Conservation (phyloP, 2,329 filamentous ascomycete species). For the Colletotrichum spinosum region DNA sequence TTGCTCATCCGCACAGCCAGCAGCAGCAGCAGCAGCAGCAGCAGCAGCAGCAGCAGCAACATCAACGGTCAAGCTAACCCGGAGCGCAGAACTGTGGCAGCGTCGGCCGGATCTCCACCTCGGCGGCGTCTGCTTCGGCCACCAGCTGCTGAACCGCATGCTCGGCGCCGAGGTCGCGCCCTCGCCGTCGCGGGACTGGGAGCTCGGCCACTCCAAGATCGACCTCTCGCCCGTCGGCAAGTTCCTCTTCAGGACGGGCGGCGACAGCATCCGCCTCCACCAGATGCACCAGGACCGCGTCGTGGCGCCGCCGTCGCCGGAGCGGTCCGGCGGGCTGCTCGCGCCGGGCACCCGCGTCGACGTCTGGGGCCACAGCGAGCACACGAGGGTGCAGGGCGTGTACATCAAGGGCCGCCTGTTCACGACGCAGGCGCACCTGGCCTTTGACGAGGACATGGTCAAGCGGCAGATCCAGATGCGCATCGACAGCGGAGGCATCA, state of each 20-base stretch:
- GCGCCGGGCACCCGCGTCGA: conserved; percentile 55
- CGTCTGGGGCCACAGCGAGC: conserved; percentile 71
- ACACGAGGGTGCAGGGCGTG: conserved; percentile 79
- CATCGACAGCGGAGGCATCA: conserved; percentile 69
- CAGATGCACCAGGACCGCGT: conserved; percentile 87
- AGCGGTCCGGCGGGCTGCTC: conserved; percentile 54
- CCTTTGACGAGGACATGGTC: conserved; percentile 78
- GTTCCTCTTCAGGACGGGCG: conserved; percentile 72
- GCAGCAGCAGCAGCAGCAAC: not conserved
- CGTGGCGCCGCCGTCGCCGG: conserved; percentile 66
- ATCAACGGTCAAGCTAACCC: not conserved
- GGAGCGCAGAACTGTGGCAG: conserved; percentile 57
- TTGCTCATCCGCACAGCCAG: not conserved
- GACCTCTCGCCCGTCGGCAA: conserved; percentile 74
- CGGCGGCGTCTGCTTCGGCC: conserved; percentile 84
- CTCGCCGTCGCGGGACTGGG: conserved; percentile 75
- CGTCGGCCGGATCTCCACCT: conserved; percentile 65
- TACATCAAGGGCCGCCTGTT: conserved; percentile 74
- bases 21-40: not conserved
- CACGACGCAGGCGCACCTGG: conserved; percentile 83
- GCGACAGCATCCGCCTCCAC: conserved; percentile 66
- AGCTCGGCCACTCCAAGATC: conserved; percentile 75
- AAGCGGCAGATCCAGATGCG: conserved; percentile 71
- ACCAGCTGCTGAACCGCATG: conserved; percentile 81
- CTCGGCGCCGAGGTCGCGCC: conserved; percentile 75